Percentiles rank a stretch among this genome's conserved stretches.
Conservation (phyloP, 2,329 filamentous ascomycete species). For the Aspergillus costaricaensis region DNA sequence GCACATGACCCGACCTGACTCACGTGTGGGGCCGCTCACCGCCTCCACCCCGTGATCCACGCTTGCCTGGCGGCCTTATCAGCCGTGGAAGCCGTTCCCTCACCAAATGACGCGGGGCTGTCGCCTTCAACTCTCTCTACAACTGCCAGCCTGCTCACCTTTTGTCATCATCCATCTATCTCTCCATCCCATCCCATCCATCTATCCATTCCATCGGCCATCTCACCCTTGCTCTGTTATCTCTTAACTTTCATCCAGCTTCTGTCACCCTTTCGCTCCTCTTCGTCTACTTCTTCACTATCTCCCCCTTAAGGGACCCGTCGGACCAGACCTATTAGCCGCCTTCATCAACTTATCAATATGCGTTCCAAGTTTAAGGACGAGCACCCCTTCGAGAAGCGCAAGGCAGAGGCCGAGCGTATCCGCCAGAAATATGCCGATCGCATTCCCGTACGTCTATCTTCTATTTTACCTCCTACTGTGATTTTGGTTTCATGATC, state of each 20-base stretch:
- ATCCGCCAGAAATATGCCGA: constrained; percentile 99
- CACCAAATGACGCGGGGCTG: constrained; percentile 32
- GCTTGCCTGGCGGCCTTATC: constrained; percentile 22
- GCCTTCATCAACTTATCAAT: constrained; percentile 42
- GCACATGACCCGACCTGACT: constrained; percentile 1
- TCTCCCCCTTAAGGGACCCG: constrained; percentile 2
- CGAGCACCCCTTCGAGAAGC: constrained; percentile 99
- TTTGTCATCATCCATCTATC: constrained; percentile 33
- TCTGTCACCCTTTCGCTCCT: constrained; percentile 12
- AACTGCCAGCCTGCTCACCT: constrained; percentile 13
- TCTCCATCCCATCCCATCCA: constrained; percentile 21
- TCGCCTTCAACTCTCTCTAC: constrained; percentile 22
- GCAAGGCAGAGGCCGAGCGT: constrained; percentile 99
- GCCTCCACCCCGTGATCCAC: constrained; percentile 27
- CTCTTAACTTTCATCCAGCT: constrained; percentile 16
- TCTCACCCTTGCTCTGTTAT: constrained; percentile 11
- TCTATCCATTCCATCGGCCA: constrained; percentile 19
- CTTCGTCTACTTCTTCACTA: constrained; percentile 6
- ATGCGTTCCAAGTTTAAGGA: constrained; percentile 99
- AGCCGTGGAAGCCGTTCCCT: constrained; percentile 14
- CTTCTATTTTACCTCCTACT: constrained; percentile 6
- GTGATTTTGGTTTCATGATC: neutral
- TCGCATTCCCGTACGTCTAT: constrained; percentile 81
- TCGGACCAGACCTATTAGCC: neutral
- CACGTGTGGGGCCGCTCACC: constrained; percentile 29